Evolutionary conservation across 306 rosid species (phyloP), one percentile per base, ranked within the genome.

Genomic region (Corylus americana): DNA sequence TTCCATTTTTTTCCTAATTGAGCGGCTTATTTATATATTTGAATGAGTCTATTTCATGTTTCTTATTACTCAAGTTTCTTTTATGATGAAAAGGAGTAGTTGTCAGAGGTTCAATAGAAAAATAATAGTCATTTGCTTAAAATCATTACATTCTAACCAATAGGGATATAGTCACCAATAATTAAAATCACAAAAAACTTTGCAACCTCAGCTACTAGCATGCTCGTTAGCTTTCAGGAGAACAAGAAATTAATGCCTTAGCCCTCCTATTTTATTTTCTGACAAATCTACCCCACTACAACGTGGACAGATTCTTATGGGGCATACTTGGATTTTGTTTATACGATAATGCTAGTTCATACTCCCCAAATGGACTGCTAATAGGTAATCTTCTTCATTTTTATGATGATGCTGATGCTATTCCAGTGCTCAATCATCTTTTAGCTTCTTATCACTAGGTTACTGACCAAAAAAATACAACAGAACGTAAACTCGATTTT

Each of bases 401-500:
- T 6, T 53, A 22, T n/a, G 62, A 55, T 8, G 27, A n/a, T 55
- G 62, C 62, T 55, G 29, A n/a, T 18, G 62, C 29, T 55, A n/a
- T n/a, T 22, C 14, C 37, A 22, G 16, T 25, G 31, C 37, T 58
- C 66, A 58, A 20, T 62, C 69, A 29, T 62, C 69, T 62, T 4
- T 62, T 62, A 62, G 69, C 18, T 62, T 27, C 44, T 62, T 62
- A 62, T 62, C 44, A 10, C 39, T 12, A 27, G 69, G 69, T 29
- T 18, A 29, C 44, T 62, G 6, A 54, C 44, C 55, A 48, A 63
- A 49, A 1, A 79, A 59, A 61, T 35, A 12, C 55, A 53, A 12
- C 73, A 29, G 63, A 68, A 45, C 51, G 47, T 62, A 39, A 73
- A 77, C 73, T 74, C 47, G 11, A 7, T 35, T 74, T 20, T 7